phyloP scores from a whole-genome alignment of 139 green algal species.

The Chlorella sp. region DNA sequence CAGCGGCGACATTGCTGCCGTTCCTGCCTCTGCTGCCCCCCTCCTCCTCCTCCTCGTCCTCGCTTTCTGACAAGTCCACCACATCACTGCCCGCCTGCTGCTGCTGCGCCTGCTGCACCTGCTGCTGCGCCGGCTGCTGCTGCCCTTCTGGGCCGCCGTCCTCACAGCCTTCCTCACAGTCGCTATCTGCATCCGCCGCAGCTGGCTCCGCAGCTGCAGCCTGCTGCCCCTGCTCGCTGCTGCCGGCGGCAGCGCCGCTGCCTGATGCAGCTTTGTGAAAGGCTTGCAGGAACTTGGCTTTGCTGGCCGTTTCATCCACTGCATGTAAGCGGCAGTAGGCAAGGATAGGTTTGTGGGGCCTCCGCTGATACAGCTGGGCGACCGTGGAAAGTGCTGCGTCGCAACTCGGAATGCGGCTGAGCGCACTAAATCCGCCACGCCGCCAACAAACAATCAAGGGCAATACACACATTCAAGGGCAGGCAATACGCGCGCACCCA shows the following conservation, averaged over 20 bases:
- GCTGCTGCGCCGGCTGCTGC: not conserved
- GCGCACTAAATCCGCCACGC: not conserved
- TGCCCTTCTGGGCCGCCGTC: not conserved
- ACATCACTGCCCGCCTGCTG: not conserved
- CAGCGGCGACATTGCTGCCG: not conserved
- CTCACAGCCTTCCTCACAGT: not conserved
- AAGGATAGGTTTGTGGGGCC: no score
- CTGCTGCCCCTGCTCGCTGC: not conserved
- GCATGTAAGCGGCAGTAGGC: constrained; percentile 20
- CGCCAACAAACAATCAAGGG: no score
- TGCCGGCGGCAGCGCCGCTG: not conserved
- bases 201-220: no score
- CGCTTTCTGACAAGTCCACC: not conserved
- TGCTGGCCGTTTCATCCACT: constrained; percentile 71
- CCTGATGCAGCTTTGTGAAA: constrained; percentile 10
- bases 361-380: constrained; percentile 41
- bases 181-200: not conserved
- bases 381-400: no score
- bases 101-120: not conserved
- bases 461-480: no score
- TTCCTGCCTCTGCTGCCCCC: not conserved
- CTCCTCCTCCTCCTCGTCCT: constrained; percentile 10
- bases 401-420: no score
- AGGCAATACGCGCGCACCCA: not conserved
- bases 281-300: constrained; percentile 63